Evolutionary conservation across 108 stramenopile species (phyloP).

Genomic region (Discostella pseudostelligera): DNA sequence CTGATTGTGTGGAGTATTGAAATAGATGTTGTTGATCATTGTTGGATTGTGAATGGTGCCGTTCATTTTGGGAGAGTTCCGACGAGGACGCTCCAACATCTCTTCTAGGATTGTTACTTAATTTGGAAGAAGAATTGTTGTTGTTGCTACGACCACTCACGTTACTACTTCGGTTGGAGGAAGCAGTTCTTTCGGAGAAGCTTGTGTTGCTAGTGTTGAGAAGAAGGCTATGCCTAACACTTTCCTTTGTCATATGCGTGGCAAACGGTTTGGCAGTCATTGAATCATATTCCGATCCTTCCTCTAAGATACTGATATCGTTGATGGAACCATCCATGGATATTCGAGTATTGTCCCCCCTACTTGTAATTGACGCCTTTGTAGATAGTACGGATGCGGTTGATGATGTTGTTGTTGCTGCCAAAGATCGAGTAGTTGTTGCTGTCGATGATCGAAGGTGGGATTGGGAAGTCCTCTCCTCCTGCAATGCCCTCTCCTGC

Average conservation of each 20-base stretch:
- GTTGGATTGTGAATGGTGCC: not conserved
- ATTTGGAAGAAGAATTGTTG: no score
- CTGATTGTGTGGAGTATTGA: not conserved
- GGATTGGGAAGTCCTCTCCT: no score
- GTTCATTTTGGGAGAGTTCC: not conserved
- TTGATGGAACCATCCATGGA: not conserved
- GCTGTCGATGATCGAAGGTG: no score
- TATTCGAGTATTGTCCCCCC: not conserved
- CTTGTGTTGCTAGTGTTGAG: not conserved
- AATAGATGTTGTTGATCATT: not conserved
- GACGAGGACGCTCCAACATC: not conserved
- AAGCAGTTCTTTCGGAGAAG: no score
- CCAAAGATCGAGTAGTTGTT: no score
- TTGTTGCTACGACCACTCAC: no score
- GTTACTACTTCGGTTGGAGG: no score
- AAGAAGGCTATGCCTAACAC: not conserved
- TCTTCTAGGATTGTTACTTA: no score
- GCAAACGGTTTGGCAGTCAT: not conserved
- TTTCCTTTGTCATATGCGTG: not conserved
- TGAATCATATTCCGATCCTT: slow-evolving; percentile 6
- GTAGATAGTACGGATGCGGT: not conserved
- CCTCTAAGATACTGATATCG: not conserved
- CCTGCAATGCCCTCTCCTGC: no score
- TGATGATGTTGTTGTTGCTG: no score
- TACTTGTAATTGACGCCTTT: not conserved